These are phyloP conservation scores for Aspergillus oerlinghausenensis DNA, from an alignment of 2,329 filamentous ascomycete genomes.

Conservation along the genomic window DNA sequence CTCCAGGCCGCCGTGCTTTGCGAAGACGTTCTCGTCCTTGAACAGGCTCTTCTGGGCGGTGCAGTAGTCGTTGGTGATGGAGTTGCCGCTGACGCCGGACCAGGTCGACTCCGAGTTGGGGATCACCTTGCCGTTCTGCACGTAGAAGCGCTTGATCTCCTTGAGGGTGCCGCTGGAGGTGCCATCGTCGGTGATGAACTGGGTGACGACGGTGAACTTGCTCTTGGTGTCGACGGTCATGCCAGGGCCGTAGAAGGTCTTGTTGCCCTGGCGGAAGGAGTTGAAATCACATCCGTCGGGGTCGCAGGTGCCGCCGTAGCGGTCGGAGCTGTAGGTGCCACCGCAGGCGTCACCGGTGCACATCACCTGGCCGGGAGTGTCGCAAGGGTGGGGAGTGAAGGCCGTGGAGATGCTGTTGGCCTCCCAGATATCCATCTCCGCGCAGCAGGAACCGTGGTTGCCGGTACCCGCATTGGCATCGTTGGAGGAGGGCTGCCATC, in stretches of 20 bases:
- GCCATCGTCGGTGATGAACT: constrained; percentile 54
- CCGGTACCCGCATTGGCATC: constrained; percentile 54
- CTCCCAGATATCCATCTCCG: constrained; percentile 68
- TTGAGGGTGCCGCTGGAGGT: constrained; percentile 52
- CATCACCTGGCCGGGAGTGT: constrained; percentile 44
- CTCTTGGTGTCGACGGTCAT: constrained; percentile 56
- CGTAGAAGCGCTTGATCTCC: constrained; percentile 62
- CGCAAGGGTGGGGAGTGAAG: constrained; percentile 63
- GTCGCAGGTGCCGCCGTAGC: constrained; percentile 62
- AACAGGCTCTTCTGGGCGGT: constrained; percentile 53
- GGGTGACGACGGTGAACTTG: constrained; percentile 63
- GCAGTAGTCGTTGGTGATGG: constrained; percentile 57
- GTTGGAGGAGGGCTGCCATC: constrained; percentile 48
- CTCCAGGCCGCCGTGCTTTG: constrained; percentile 51
- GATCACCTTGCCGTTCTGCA: constrained; percentile 58
- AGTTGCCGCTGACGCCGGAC: constrained; percentile 47
- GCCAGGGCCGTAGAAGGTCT: constrained; percentile 58
- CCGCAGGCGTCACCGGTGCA: constrained; percentile 52
- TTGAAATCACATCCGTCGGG: constrained; percentile 69
- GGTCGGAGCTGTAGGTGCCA: constrained; percentile 48
- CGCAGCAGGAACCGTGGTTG: constrained; percentile 58
- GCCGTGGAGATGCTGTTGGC: constrained; percentile 63
- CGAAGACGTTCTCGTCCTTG: constrained; percentile 51
- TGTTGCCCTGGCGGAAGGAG: constrained; percentile 61
- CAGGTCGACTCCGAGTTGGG: constrained; percentile 50